Base-by-base conservation (phyloP, 2,329 filamentous ascomycete species). In the Colletotrichum sp. region DNA sequence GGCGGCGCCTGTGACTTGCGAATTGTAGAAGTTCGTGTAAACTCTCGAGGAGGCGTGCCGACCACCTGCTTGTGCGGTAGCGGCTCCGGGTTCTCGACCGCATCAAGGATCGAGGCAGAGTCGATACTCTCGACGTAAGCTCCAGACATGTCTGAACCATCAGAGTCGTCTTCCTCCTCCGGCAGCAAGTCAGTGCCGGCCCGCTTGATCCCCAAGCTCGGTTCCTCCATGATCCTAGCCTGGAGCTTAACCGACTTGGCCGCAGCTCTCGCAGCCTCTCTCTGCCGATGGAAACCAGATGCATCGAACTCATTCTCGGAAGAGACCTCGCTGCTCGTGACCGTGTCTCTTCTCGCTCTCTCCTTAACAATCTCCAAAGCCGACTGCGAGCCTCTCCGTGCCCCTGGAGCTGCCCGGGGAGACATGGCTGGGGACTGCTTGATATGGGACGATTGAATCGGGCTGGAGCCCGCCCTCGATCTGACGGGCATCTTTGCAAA, bases 401-500 rank as follows among this genome's bases (percentile, higher is more conserved):
- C 86, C 69, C 79, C 87, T 78, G 77, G 87, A 74, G 79, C 87
- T 80, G 87, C 84, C 6, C 89, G 86, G 8, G 89, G 89, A 4
- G 90, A 90, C 66, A 86, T 83, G 12, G 81, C 81, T 4, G 87
- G 86, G 5, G 89, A 88, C 76, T 93, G 92, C 60, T 89, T 89
- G 30, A 92, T 84, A 75, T 90, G 92, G 18, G 92, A 93, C 16
- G 90, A 91, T 79, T 95, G 93, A 49, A 95, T 93, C 5, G 96
- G 96, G 64, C 96, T 98, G 1, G 96, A 98, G 13, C 95, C 96
- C 30, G 96, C 95, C 72, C 96, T 93, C 79, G 92, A 93, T 34
- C 96, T 92, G 59, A 98, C 90, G 2, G 97, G 96, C 95, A 98
- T 96, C 86, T 99, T 99, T 65, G 94, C 93, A 85, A 99, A 99